Evolutionary conservation across 306 rosid species (phyloP).

Genomic region (Urtica urens): DNA sequence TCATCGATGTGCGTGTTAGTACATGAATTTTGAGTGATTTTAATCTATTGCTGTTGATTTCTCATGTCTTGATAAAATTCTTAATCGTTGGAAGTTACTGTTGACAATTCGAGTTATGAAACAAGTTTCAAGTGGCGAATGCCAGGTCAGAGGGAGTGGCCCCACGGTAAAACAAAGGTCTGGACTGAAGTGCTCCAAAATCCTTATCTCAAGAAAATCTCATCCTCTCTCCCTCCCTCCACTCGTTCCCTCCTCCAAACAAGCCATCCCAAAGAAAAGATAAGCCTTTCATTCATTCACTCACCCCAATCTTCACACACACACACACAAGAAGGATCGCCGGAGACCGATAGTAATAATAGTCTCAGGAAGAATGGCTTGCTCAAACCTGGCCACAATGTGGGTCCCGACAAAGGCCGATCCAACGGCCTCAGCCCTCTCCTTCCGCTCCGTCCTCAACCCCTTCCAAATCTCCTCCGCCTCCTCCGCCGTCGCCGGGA

Average conservation of each 20-base stretch:
- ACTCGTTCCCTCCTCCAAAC: conserved; percentile 27
- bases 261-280: conserved; percentile 10
- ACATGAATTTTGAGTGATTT: no score
- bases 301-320: background rate
- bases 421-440: conserved; percentile 52
- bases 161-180: background rate
- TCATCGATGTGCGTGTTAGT: no score
- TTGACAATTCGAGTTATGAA: no score
- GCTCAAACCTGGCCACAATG: conserved; percentile 41
- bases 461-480: conserved; percentile 60
- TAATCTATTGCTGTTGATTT: no score
- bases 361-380: conserved; percentile 18
- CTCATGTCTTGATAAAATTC: no score
- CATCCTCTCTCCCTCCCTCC: conserved; percentile 41
- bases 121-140: no score
- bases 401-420: conserved; percentile 54
- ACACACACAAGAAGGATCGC: conserved; percentile 5
- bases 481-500: conserved; percentile 19
- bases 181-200: conserved; percentile 13
- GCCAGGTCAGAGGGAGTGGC: no score
- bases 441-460: conserved; percentile 44
- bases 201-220: conserved; percentile 47
- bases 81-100: no score
- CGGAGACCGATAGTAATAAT: conserved; percentile 17
- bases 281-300: conserved; percentile 9